These are phyloP conservation scores for Prillingera fragicola DNA, from an alignment of 1,284 basidiomycete genomes.

Conservation along the genomic window DNA sequence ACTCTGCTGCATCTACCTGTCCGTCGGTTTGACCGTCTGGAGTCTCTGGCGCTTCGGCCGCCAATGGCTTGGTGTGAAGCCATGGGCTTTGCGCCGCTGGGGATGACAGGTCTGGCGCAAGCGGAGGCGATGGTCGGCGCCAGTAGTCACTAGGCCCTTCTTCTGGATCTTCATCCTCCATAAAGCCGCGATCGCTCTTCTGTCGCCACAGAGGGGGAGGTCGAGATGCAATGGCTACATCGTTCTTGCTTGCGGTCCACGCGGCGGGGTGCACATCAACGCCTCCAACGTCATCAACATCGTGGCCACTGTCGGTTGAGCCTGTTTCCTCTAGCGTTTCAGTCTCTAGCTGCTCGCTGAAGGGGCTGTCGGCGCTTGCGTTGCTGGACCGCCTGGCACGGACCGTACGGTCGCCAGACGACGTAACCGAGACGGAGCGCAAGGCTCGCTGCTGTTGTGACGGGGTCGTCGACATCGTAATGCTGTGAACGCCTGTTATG, in stretches of 20 bases:
- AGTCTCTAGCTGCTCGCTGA: too few species aligned
- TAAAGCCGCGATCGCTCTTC: conserved; percentile 3
- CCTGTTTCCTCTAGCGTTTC: too few species aligned
- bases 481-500: too few species aligned
- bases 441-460: too few species aligned
- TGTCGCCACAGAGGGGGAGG: conserved; percentile 15
- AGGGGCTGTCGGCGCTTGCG: too few species aligned
- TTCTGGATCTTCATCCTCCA: conserved; percentile 5
- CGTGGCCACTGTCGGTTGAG: neutral
- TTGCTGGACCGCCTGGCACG: too few species aligned
- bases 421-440: too few species aligned
- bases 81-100: conserved; percentile 4
- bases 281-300: neutral
- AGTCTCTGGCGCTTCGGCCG: neutral
- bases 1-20: conserved; percentile 12
- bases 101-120: conserved; percentile 1
- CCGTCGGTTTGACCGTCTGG: conserved; percentile 8
- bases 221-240: too few species aligned
- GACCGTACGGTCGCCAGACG: too few species aligned
- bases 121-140: conserved; percentile 9
- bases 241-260: too few species aligned
- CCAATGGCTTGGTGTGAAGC: neutral
- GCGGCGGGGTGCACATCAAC: too few species aligned
- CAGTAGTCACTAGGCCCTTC: conserved; percentile 23
- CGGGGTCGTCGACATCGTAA: too few species aligned